A percentile compares a stretch with the other conserved stretches of the same genome.
phyloP scores from a whole-genome alignment of 140 eudicot species.

The Ambrosia hybrid region DNA sequence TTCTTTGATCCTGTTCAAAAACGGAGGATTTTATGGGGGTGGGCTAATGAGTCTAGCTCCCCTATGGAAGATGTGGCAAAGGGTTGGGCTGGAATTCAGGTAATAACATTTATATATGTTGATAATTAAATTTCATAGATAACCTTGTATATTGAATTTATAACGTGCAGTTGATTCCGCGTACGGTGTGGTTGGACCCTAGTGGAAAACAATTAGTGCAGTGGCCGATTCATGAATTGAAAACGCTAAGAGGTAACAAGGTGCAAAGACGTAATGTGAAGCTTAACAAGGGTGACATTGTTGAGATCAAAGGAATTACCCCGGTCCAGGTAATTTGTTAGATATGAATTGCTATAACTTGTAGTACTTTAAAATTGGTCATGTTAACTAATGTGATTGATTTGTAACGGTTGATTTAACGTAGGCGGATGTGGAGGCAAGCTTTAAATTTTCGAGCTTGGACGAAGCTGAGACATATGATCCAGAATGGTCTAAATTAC shows the following conservation, averaged over 20 bases:
- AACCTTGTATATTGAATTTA: not conserved
- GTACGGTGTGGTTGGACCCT: conserved; percentile 44
- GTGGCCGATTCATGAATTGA: conserved; percentile 58
- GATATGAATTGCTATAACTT: not conserved
- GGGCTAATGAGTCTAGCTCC: conserved; percentile 21
- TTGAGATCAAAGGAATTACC: conserved; percentile 20
- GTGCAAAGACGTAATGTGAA: not conserved
- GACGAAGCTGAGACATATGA: conserved; percentile 13
- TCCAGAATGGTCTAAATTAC: conserved; percentile 14
- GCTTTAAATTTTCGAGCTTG: conserved; percentile 16
- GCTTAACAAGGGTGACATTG: conserved; percentile 13
- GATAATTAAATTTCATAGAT: not conserved
- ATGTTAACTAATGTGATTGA: not conserved
- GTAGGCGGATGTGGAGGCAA: conserved; percentile 17
- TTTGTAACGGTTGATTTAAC: not conserved
- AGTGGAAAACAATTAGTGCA: conserved; percentile 53
- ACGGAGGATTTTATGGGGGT: conserved; percentile 22
- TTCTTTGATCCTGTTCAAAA: conserved; percentile 15
- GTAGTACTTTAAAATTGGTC: not conserved
- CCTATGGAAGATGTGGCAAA: conserved; percentile 32
- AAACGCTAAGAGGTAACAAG: conserved; percentile 20
- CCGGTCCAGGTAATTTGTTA: conserved; percentile 17
- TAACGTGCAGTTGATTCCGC: conserved; percentile 44
- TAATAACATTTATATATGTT: conserved; percentile 4
- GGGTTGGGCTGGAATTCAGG: conserved; percentile 65